A percentile compares a stretch with the other conserved stretches of the same genome.
These are phyloP conservation scores for Curvularia spicifera DNA, from an alignment of 2,329 filamentous ascomycete species.

Conservation along the genomic window DNA sequence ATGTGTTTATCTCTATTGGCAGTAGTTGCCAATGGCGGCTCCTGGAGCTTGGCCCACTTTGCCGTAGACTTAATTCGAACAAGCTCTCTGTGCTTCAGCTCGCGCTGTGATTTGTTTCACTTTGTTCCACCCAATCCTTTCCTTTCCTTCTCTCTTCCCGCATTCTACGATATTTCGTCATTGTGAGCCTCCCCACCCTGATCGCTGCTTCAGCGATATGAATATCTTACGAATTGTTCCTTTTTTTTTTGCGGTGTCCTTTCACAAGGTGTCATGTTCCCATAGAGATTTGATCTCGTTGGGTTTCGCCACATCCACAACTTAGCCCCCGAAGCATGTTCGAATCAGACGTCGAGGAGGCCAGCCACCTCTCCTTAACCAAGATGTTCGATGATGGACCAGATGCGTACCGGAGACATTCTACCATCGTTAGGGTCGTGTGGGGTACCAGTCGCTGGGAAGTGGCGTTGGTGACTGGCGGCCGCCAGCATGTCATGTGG, in stretches of 20 bases:
- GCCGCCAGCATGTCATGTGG: neutral
- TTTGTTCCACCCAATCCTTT: neutral
- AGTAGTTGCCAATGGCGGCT: slow-evolving; percentile 32
- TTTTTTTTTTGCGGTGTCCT: neutral
- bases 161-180: neutral
- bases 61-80: slow-evolving; percentile 19
- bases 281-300: neutral
- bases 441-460: slow-evolving; percentile 20
- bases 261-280: neutral
- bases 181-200: neutral
- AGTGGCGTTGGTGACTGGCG: slow-evolving; percentile 8
- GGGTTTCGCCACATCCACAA: neutral
- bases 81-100: slow-evolving; percentile 16
- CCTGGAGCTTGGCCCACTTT: slow-evolving; percentile 22
- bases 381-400: neutral
- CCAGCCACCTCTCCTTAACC: too few species aligned
- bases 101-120: neutral
- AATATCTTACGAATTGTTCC: neutral
- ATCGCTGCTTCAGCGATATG: neutral
- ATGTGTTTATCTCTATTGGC: slow-evolving; percentile 8
- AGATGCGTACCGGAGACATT: slow-evolving; percentile 3
- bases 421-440: slow-evolving; percentile 22
- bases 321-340: neutral
- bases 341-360: neutral
- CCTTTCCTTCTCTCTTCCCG: neutral